A percentile compares a stretch with the other conserved stretches of the same genome.
Conservation (phyloP, 202 grass and related monocot genomes). For the Digitaria exilis region DNA sequence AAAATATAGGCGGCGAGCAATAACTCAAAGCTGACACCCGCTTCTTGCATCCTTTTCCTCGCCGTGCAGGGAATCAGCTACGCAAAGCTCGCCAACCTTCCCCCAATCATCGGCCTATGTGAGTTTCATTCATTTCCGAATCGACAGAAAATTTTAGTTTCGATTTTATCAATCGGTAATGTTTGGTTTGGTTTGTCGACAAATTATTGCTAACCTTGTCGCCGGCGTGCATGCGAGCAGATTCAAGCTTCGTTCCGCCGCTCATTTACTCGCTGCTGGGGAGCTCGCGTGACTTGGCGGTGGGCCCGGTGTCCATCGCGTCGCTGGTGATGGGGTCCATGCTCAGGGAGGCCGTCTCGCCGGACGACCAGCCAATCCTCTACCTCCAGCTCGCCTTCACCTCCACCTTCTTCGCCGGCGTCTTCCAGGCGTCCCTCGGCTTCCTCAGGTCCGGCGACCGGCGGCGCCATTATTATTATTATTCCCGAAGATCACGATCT, state of each 20-base stretch:
- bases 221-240: constrained; percentile 31
- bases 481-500: too few relatives aligned
- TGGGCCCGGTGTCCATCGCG: constrained; percentile 93
- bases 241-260: constrained; percentile 98
- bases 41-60: not conserved
- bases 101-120: constrained; percentile 96
- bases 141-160: not conserved
- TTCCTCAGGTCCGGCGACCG: constrained; percentile 92
- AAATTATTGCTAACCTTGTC: not conserved
- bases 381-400: constrained; percentile 97
- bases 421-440: constrained; percentile 87
- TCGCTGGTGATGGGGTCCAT: constrained; percentile 99
- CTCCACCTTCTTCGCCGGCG: constrained; percentile 94
- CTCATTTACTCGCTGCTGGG: constrained; percentile 90
- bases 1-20: not conserved
- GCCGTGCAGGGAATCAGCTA: constrained; percentile 93
- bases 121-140: constrained; percentile 5
- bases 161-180: not conserved
- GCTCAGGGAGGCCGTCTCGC: constrained; percentile 81
- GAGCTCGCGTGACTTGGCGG: constrained; percentile 87
- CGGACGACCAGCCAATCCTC: constrained; percentile 72
- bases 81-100: constrained; percentile 98
- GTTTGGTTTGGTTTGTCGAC: not conserved
- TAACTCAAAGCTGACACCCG: not conserved
- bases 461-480: too few relatives aligned